Evolutionary conservation across 345 rosid species (phyloP).

Genomic region (Salix caprea): DNA sequence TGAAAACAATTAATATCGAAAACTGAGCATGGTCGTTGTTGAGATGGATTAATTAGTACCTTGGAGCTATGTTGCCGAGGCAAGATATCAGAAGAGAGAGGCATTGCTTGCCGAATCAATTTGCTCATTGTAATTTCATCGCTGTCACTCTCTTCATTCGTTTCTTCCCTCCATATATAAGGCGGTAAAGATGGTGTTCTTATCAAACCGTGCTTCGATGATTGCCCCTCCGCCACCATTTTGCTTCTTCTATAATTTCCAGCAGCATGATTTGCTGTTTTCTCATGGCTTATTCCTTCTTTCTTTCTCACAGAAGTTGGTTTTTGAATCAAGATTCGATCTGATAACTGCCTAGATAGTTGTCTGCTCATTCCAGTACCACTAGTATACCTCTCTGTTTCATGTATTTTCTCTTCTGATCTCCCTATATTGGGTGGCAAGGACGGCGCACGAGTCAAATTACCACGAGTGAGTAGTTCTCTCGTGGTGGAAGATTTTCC

Average conservation of each 20-base stretch:
- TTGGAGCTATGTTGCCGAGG: slow-evolving; percentile 22
- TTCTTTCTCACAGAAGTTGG: slow-evolving; percentile 4
- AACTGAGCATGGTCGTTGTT: too few species aligned
- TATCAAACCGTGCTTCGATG: slow-evolving; percentile 16
- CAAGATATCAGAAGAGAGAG: slow-evolving; percentile 20
- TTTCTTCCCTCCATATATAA: slow-evolving; percentile 25
- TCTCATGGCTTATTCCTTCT: slow-evolving; percentile 11
- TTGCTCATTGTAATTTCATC: slow-evolving; percentile 49
- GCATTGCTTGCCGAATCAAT: slow-evolving; percentile 55
- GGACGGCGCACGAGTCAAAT: slow-evolving; percentile 14
- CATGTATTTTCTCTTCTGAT: slow-evolving; percentile 15
- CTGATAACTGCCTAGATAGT: slow-evolving; percentile 44
- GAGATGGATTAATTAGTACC: slow-evolving; percentile 19
- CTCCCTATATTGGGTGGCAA: slow-evolving; percentile 21
- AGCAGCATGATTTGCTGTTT: not conserved
- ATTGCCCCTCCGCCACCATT: not conserved
- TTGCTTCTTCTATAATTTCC: slow-evolving; percentile 9
- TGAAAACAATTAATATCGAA: too few species aligned
- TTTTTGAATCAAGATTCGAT: slow-evolving; percentile 28
- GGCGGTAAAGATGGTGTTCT: slow-evolving; percentile 52
- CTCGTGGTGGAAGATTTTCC: slow-evolving; percentile 9
- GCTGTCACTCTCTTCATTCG: slow-evolving; percentile 35
- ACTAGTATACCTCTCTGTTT: slow-evolving; percentile 13
- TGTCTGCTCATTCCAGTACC: slow-evolving; percentile 23
- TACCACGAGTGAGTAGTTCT: not conserved